Percentiles rank a stretch among this genome's conserved stretches.
These are phyloP conservation scores for Aspergillus taichungensis DNA, from an alignment of 495 filamentous ascomycete species.

Conservation along the genomic window DNA sequence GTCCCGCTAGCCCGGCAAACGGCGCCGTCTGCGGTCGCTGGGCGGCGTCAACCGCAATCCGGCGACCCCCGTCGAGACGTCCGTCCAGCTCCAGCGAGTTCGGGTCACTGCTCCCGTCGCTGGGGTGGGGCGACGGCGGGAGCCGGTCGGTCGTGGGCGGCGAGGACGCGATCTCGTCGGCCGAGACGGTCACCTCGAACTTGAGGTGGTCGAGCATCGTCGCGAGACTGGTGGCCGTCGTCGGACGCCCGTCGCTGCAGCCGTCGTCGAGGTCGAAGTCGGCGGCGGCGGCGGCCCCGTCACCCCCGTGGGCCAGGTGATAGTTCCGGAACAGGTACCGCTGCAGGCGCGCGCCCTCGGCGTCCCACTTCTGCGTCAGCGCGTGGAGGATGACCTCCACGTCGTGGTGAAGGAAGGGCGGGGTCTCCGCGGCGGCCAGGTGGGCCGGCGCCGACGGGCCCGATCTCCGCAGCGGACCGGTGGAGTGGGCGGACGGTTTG, in stretches of 20 bases:
- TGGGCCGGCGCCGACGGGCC: slow-evolving; percentile 11
- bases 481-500: slow-evolving; percentile 16
- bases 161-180: slow-evolving; percentile 21
- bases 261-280: slow-evolving; percentile 16
- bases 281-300: slow-evolving; percentile 6
- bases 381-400: slow-evolving; percentile 45
- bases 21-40: slow-evolving; percentile 20
- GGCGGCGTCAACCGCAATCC: slow-evolving; percentile 8
- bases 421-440: slow-evolving; percentile 15
- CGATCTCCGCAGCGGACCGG: slow-evolving; percentile 13
- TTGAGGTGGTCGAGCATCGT: slow-evolving; percentile 36
- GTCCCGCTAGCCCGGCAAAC: background rate
- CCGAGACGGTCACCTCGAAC: slow-evolving; percentile 29
- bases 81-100: slow-evolving; percentile 15
- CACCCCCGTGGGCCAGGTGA: slow-evolving; percentile 41
- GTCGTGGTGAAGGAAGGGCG: slow-evolving; percentile 37
- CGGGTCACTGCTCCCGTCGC: background rate
- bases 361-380: slow-evolving; percentile 54
- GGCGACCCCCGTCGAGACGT: slow-evolving; percentile 11
- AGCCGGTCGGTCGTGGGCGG: slow-evolving; percentile 9
- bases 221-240: slow-evolving; percentile 29
- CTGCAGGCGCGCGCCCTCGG: slow-evolving; percentile 46
- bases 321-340: slow-evolving; percentile 56
- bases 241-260: slow-evolving; percentile 30
- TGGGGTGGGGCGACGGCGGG: slow-evolving; percentile 2